phyloP scores from a whole-genome alignment of 2,329 filamentous ascomycete genomes.

The Davidsoniella neocaledoniae region DNA sequence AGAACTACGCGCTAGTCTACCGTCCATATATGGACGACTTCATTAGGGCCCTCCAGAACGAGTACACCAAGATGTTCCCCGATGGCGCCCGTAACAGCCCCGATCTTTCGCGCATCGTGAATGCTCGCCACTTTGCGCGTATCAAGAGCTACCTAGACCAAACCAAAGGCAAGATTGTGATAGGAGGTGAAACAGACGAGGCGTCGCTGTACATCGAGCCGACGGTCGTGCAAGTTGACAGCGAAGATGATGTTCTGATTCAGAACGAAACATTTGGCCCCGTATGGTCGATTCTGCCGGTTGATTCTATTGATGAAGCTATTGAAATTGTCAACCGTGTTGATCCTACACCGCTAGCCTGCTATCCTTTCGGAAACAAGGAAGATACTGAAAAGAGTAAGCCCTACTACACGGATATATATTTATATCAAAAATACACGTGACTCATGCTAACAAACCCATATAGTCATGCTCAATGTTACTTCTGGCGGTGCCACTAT shows the following conservation, averaged over 20 bases:
- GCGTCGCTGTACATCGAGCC: conserved; percentile 72
- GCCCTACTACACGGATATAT: conserved; percentile 15
- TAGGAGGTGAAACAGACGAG: conserved; percentile 74
- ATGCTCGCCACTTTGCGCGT: conserved; percentile 59
- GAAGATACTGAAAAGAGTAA: conserved; percentile 58
- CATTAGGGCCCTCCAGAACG: conserved; percentile 54
- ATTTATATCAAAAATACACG: background rate
- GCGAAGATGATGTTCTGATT: conserved; percentile 60
- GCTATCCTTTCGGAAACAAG: conserved; percentile 75
- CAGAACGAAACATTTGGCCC: conserved; percentile 82
- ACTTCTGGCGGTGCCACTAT: conserved; percentile 52
- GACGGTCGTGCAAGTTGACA: conserved; percentile 74
- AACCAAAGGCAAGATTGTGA: conserved; percentile 64
- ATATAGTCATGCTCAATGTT: conserved; percentile 39
- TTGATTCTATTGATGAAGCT: conserved; percentile 67
- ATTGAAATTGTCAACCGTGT: conserved; percentile 67
- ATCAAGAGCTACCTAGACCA: conserved; percentile 85
- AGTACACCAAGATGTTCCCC: conserved; percentile 66
- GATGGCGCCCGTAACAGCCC: conserved; percentile 60
- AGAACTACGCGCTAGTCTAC: conserved; percentile 84
- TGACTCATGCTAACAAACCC: background rate
- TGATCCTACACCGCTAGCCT: conserved; percentile 64
- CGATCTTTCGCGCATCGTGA: conserved; percentile 69
- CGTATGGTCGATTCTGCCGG: conserved; percentile 67
- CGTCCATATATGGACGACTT: conserved; percentile 54